Percentiles rank a stretch among this genome's conserved stretches.
phyloP scores from a whole-genome alignment of 768 basidiomycete genomes.

The Pleurotus giganteus region DNA sequence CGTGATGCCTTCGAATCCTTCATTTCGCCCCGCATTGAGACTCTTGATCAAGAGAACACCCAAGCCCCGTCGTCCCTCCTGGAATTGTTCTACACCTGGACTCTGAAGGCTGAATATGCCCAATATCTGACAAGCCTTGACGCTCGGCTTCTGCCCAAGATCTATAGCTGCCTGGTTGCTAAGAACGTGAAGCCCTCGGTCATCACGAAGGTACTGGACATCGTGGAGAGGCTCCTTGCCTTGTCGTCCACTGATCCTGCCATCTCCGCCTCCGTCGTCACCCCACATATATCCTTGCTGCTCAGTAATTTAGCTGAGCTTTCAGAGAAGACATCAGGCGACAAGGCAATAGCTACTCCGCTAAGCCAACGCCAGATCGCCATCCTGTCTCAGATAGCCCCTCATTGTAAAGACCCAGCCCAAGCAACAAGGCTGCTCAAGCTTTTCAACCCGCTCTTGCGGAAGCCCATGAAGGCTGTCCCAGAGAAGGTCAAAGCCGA shows the following conservation, averaged over 20 bases:
- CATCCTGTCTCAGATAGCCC: conserved; percentile 78
- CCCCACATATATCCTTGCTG: conserved; percentile 69
- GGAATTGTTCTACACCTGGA: conserved; percentile 83
- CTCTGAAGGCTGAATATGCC: conserved; percentile 53
- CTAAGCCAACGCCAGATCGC: conserved; percentile 79
- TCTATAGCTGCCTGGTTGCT: conserved; percentile 80
- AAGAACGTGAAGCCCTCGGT: conserved; percentile 87
- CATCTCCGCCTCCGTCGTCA: conserved; percentile 53
- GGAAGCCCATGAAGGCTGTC: conserved; percentile 70
- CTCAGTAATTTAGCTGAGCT: conserved; percentile 70
- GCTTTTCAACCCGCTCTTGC: conserved; percentile 78
- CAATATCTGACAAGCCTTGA: conserved; percentile 71
- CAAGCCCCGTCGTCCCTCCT: conserved; percentile 88
- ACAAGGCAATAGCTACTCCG: conserved; percentile 50
- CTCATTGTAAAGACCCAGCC: conserved; percentile 61
- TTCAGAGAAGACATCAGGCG: conserved; percentile 59
- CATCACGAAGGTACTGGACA: conserved; percentile 78
- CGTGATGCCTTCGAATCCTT: conserved; percentile 60
- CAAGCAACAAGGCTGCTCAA: conserved; percentile 74
- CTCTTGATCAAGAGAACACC: conserved; percentile 80
- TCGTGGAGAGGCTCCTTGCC: conserved; percentile 68
- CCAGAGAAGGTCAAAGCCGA: conserved; percentile 87
- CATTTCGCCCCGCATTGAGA: conserved; percentile 79
- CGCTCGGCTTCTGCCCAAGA: conserved; percentile 61
- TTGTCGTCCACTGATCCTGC: conserved; percentile 49